Conservation (phyloP, 1,139 yeast genomes). For the Geotrichum phurueaensis region DNA sequence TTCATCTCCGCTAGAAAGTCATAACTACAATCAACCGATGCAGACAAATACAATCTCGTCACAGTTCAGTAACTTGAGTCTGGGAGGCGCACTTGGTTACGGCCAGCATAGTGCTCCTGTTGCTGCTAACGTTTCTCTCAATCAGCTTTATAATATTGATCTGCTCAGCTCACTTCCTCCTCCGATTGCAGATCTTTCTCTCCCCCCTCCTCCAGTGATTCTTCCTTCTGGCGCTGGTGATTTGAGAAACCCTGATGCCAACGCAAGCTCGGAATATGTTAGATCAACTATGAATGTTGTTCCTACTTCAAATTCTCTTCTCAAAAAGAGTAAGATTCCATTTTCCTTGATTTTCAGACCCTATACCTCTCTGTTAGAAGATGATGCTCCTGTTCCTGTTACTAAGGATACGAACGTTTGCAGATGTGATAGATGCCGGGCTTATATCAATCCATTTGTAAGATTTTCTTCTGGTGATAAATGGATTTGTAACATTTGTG, state of each 20-base stretch:
- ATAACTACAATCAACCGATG: not conserved
- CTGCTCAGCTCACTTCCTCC: conserved; percentile 73
- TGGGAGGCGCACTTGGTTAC: conserved; percentile 21
- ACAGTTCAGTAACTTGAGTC: conserved; percentile 27
- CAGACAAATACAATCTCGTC: conserved; percentile 22
- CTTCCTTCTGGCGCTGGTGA: conserved; percentile 59
- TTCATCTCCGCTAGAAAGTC: not conserved
- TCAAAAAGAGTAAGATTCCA: conserved; percentile 87
- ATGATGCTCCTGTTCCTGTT: conserved; percentile 66
- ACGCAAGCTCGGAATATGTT: conserved; percentile 69
- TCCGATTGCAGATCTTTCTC: conserved; percentile 73
- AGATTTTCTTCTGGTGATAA: conserved; percentile 74
- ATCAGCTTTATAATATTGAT: conserved; percentile 44
- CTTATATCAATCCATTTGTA: conserved; percentile 89
- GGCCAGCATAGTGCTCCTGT: conserved; percentile 5
- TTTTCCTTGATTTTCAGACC: conserved; percentile 88
- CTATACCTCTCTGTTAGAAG: conserved; percentile 68
- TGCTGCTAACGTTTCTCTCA: conserved; percentile 2
- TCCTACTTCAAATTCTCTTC: conserved; percentile 63
- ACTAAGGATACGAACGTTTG: conserved; percentile 73
- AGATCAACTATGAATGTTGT: conserved; percentile 85
- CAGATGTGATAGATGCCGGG: conserved; percentile 96
- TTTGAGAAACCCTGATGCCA: conserved; percentile 58
- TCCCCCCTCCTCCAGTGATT: conserved; percentile 92
- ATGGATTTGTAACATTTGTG: conserved; percentile 96